phyloP scores from a whole-genome alignment of 495 filamentous ascomycete genomes.

The Hypoxylon crocopeplum region DNA sequence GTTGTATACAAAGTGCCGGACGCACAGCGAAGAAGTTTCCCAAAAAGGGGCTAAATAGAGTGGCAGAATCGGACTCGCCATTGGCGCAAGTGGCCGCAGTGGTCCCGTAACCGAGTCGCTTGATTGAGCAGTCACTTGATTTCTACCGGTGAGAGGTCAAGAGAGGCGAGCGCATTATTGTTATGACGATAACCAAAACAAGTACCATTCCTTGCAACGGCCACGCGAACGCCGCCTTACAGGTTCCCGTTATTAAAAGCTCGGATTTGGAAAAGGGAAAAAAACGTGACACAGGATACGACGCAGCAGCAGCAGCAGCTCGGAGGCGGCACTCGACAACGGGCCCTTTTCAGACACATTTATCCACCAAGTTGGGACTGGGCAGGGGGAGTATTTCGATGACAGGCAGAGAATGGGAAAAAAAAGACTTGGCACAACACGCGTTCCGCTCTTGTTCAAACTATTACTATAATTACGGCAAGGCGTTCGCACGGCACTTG shows the following conservation, averaged over 20 bases:
- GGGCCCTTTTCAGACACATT: constrained; percentile 5
- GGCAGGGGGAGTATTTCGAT: constrained; percentile 11
- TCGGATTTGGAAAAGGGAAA: neutral
- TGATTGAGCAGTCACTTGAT: constrained; percentile 35
- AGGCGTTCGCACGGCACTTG: constrained; percentile 28
- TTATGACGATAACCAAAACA: too few relatives aligned
- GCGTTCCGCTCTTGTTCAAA: constrained; percentile 6
- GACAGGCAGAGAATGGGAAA: too few relatives aligned
- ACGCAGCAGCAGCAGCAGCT: constrained; percentile 9
- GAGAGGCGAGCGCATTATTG: too few relatives aligned
- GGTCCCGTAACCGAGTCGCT: constrained; percentile 23
- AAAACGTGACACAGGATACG: constrained; percentile 21
- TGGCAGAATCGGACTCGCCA: neutral
- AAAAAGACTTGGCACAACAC: constrained; percentile 9
- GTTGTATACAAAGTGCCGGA: constrained; percentile 36
- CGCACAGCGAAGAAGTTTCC: constrained; percentile 14
- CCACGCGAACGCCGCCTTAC: too few relatives aligned
- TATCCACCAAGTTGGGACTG: constrained; percentile 30
- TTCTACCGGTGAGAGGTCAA: constrained; percentile 32
- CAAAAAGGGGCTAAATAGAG: constrained; percentile 33
- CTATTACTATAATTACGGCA: constrained; percentile 17
- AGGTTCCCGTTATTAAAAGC: neutral
- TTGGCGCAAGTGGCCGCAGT: constrained; percentile 3
- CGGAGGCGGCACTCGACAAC: constrained; percentile 9
- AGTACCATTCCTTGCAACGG: too few relatives aligned